Percentiles rank a stretch among this genome's conserved stretches.
phyloP scores from a whole-genome alignment of 2,329 filamentous ascomycete genomes.

The Botryotinia calthae region DNA sequence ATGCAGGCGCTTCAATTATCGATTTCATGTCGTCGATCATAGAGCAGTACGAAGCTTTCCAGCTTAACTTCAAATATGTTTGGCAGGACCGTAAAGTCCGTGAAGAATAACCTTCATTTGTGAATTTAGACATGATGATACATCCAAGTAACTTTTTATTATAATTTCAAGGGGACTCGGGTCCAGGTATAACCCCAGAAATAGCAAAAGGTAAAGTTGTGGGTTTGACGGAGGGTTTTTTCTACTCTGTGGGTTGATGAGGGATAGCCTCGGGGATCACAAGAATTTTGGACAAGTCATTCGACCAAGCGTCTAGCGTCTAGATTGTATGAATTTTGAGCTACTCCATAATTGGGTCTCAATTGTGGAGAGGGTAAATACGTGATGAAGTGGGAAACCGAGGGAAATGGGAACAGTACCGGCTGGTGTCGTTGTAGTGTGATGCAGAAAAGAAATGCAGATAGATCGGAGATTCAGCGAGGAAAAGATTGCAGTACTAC shows the following conservation, averaged over 20 bases:
- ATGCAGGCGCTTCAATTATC: slow-evolving; percentile 15
- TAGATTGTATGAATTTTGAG: background rate
- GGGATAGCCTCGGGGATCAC: background rate
- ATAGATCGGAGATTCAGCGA: background rate
- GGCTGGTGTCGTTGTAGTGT: background rate
- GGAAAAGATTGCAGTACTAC: background rate
- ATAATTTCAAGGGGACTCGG: background rate
- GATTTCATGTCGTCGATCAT: background rate
- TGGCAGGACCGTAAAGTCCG: background rate
- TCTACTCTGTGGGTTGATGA: slow-evolving; percentile 1
- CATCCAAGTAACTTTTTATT: background rate
- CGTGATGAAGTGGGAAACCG: slow-evolving; percentile 4
- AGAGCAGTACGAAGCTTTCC: background rate
- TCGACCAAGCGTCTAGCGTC: slow-evolving; percentile 1
- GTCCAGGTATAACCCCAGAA: slow-evolving; percentile 14
- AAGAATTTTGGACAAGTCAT: background rate
- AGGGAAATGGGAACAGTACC: background rate
- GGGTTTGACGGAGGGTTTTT: background rate
- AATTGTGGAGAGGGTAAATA: slow-evolving; percentile 7
- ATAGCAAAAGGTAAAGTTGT: background rate
- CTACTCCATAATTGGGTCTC: background rate
- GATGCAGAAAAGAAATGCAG: background rate
- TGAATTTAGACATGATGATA: background rate
- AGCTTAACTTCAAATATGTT: slow-evolving; percentile 5
- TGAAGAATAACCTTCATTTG: background rate